Conservation (phyloP, 2,329 filamentous ascomycete genomes). For the Lachnellula arida region DNA sequence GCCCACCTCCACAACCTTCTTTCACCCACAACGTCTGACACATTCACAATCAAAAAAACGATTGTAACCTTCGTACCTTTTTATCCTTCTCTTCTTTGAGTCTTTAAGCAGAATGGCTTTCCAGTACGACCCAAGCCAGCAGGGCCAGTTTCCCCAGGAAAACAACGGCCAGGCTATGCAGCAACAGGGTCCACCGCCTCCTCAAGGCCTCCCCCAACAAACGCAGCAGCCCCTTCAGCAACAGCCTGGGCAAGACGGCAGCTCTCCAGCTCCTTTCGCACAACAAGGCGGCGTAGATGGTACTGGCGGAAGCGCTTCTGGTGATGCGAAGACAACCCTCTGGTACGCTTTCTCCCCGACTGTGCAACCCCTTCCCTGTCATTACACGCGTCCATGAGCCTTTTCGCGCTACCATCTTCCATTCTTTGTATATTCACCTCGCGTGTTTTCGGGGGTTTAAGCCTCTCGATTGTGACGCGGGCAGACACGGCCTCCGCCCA, state of each 20-base stretch:
- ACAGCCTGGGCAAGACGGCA: conserved; percentile 58
- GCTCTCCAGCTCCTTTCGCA: conserved; percentile 47
- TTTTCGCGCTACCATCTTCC: too few species aligned
- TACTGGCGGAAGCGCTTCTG: conserved; percentile 35
- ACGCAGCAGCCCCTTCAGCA: conserved; percentile 18
- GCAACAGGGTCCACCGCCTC: conserved; percentile 40
- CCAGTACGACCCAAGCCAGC: conserved; percentile 60
- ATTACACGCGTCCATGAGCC: too few species aligned
- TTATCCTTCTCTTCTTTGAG: neutral
- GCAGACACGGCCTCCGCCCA: too few species aligned
- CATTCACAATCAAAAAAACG: neutral
- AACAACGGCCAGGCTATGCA: conserved; percentile 37
- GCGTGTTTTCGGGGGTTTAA: too few species aligned
- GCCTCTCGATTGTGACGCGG: too few species aligned
- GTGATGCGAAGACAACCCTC: conserved; percentile 52
- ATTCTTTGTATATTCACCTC: too few species aligned
- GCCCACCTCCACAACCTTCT: conserved; percentile 6
- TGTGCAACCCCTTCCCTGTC: neutral
- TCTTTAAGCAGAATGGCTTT: conserved; percentile 53
- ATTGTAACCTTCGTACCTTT: neutral
- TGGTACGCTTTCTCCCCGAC: conserved; percentile 38
- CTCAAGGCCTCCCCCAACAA: conserved; percentile 38
- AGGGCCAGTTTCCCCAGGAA: conserved; percentile 49
- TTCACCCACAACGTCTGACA: neutral
- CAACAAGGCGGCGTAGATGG: conserved; percentile 35